Percentiles rank a stretch among this genome's conserved stretches.
Evolutionary conservation across 768 basidiomycete species (phyloP).

Genomic region (Pisolithus orientalis): DNA sequence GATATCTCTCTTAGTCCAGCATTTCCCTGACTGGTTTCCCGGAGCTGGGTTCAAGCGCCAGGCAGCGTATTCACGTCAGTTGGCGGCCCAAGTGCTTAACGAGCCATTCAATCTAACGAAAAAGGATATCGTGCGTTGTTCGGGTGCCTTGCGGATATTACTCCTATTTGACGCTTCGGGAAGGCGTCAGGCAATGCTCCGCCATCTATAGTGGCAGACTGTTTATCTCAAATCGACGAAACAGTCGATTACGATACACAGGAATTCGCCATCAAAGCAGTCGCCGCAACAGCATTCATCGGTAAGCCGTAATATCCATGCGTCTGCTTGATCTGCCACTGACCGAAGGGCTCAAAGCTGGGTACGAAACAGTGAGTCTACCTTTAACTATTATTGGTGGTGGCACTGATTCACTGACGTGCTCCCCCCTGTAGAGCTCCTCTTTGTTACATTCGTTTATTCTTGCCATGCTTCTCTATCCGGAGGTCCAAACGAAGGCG

Average conservation of each 20-base stretch:
- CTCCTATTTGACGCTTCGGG: not conserved
- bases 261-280: slow-evolving; percentile 21
- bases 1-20: slow-evolving; percentile 8
- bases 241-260: slow-evolving; percentile 9
- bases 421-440: slow-evolving; percentile 11
- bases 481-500: slow-evolving; percentile 19
- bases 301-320: slow-evolving; percentile 10
- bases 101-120: slow-evolving; percentile 21
- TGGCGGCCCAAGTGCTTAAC: slow-evolving; percentile 16
- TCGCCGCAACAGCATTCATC: slow-evolving; percentile 19
- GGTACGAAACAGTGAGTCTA: slow-evolving; percentile 18
- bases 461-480: slow-evolving; percentile 23
- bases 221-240: slow-evolving; percentile 12
- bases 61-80: slow-evolving; percentile 7
- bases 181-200: slow-evolving; percentile 13
- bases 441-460: slow-evolving; percentile 20
- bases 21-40: slow-evolving; percentile 20
- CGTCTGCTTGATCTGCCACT: not conserved
- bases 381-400: not conserved
- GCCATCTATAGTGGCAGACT: slow-evolving; percentile 23
- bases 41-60: slow-evolving; percentile 16
- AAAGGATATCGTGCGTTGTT: slow-evolving; percentile 15
- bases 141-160: not conserved
- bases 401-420: not conserved
- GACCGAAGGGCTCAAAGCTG: slow-evolving; percentile 7